Percentiles rank a stretch among this genome's conserved stretches.
phyloP scores from a whole-genome alignment of 2,329 filamentous ascomycete genomes.

The Fusarium fujikuroi region DNA sequence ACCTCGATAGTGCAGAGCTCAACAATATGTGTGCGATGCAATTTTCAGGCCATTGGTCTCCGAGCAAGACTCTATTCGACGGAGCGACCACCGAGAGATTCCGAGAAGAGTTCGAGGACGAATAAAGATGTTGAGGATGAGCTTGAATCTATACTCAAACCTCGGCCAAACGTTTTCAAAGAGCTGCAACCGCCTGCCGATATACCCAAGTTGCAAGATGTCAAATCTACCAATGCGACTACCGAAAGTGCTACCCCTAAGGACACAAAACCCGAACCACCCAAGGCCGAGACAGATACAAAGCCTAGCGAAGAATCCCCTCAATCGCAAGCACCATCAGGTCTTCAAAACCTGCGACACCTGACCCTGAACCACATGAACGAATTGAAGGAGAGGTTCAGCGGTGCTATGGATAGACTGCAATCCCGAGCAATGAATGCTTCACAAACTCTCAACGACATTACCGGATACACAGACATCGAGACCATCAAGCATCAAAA shows the following conservation, averaged over 20 bases:
- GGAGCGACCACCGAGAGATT: constrained; percentile 37
- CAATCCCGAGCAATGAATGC: constrained; percentile 87
- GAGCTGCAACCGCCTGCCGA: constrained; percentile 16
- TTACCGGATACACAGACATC: constrained; percentile 94
- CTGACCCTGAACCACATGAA: constrained; percentile 48
- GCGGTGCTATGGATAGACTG: constrained; percentile 82
- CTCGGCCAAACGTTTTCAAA: constrained; percentile 24
- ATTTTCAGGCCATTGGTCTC: constrained; percentile 35
- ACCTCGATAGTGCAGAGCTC: constrained; percentile 21
- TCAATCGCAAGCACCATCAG: constrained; percentile 8
- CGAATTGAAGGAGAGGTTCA: constrained; percentile 50
- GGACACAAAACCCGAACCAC: constrained; percentile 1
- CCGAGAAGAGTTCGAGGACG: constrained; percentile 23
- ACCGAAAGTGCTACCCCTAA: background rate
- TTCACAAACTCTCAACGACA: constrained; percentile 88
- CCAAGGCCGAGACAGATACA: constrained; percentile 13
- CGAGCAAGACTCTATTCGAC: constrained; percentile 44
- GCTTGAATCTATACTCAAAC: constrained; percentile 35
- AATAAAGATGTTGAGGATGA: constrained; percentile 33
- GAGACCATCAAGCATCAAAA: constrained; percentile 86
- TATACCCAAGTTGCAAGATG: constrained; percentile 14
- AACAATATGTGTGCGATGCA: constrained; percentile 37
- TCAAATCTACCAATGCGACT: background rate
- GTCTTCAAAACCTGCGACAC: constrained; percentile 49
- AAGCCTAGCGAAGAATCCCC: constrained; percentile 7